Evolutionary conservation across 768 basidiomycete species (phyloP).

Genomic region (Phlegmacium glaucopus): DNA sequence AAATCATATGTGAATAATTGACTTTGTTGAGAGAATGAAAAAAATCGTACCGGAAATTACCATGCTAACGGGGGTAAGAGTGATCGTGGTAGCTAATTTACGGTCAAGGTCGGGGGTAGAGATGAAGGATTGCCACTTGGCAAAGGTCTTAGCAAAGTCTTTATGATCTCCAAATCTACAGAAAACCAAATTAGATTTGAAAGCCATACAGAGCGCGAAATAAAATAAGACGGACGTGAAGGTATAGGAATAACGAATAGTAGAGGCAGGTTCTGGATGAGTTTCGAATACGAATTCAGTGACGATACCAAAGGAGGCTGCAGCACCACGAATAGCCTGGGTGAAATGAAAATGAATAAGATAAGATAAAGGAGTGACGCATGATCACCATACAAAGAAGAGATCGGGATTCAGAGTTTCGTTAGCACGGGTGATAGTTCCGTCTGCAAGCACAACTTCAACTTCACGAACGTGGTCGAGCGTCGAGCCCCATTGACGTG

Average conservation of each 20-base stretch:
- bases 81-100: conserved; percentile 4
- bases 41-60: conserved; percentile 4
- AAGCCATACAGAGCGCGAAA: not conserved
- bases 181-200: not conserved
- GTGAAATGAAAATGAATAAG: not conserved
- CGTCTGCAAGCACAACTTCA: conserved; percentile 5
- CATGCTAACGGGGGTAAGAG: not conserved
- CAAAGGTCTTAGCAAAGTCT: conserved; percentile 1
- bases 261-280: conserved; percentile 3
- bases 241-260: conserved; percentile 6
- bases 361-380: not conserved
- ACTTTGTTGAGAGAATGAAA: too few species aligned
- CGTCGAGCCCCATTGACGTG: conserved; percentile 5
- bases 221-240: not conserved
- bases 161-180: conserved; percentile 1
- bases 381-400: conserved; percentile 4
- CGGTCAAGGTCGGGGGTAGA: conserved; percentile 3
- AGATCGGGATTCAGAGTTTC: conserved; percentile 1
- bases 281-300: conserved; percentile 9
- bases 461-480: conserved; percentile 9
- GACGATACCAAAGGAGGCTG: conserved; percentile 6
- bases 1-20: not conserved
- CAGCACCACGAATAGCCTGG: conserved; percentile 5
- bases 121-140: conserved; percentile 4
- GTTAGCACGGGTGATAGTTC: conserved; percentile 6